These are phyloP conservation scores for Entomortierella parvispora DNA, from an alignment of 192 early-diverging fungal genomes.

Conservation along the genomic window DNA sequence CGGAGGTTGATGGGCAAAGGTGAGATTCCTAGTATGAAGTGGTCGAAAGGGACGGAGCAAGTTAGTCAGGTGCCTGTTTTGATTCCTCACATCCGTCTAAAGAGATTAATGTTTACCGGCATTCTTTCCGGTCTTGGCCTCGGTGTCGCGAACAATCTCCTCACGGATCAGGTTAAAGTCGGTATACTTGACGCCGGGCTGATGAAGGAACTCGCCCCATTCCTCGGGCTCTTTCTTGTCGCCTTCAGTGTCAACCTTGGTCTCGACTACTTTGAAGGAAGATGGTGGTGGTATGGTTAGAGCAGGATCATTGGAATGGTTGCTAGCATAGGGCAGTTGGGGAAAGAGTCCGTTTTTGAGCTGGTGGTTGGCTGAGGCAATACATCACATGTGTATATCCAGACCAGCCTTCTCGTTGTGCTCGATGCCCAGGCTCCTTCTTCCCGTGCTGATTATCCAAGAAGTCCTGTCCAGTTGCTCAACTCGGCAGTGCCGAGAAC, in stretches of 20 bases:
- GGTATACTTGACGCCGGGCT: conserved; percentile 95
- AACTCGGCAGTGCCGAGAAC: too few species aligned
- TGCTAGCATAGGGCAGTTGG: too few species aligned
- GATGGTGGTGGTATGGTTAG: too few species aligned
- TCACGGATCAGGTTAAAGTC: conserved; percentile 98
- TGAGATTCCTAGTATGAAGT: conserved; percentile 76
- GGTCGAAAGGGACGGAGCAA: neutral
- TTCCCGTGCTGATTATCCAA: neutral
- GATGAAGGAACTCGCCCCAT: conserved; percentile 99
- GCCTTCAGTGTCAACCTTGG: conserved; percentile 8
- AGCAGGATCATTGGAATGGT: too few species aligned
- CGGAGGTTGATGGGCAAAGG: conserved; percentile 97
- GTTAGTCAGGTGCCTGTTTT: neutral
- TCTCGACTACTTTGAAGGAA: neutral
- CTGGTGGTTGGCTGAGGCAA: too few species aligned
- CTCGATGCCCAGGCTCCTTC: too few species aligned
- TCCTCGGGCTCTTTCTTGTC: conserved; percentile 78
- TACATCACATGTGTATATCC: too few species aligned
- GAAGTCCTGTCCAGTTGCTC: neutral
- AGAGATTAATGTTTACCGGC: conserved; percentile 51
- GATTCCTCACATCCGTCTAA: neutral
- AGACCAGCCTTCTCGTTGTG: too few species aligned
- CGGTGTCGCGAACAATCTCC: conserved; percentile 95
- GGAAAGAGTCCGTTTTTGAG: too few species aligned
- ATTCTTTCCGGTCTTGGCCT: conserved; percentile 85